These are phyloP conservation scores for Boletus vinaceobasis DNA, from an alignment of 768 basidiomycete species.

Conservation along the genomic window DNA sequence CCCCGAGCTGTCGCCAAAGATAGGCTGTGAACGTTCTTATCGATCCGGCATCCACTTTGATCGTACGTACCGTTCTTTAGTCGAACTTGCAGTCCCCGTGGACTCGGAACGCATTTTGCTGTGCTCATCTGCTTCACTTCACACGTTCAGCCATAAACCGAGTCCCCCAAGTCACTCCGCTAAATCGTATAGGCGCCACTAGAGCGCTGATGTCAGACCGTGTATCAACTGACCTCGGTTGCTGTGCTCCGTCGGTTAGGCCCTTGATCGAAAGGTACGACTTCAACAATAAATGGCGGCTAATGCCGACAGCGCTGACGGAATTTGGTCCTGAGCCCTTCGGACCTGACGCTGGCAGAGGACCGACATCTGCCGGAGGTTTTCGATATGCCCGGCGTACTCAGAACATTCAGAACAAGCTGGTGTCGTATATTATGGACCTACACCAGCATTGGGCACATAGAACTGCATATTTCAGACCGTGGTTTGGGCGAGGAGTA, in stretches of 20 bases:
- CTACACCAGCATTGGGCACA: not conserved
- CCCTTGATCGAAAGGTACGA: conserved; percentile 10
- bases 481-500: not conserved
- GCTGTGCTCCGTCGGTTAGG: conserved; percentile 16
- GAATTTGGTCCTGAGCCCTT: conserved; percentile 8
- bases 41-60: conserved; percentile 1
- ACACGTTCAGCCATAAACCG: conserved; percentile 10
- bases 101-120: conserved; percentile 12
- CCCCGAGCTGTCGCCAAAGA: not conserved
- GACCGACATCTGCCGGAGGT: too few species aligned
- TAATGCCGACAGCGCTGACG: conserved; percentile 7
- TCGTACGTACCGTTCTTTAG: conserved; percentile 1
- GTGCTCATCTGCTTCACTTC: conserved; percentile 8
- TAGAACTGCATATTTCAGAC: not conserved
- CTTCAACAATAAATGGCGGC: not conserved
- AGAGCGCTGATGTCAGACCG: not conserved
- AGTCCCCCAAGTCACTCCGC: not conserved
- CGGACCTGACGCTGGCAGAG: conserved; percentile 1
- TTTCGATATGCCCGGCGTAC: not conserved
- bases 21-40: conserved; percentile 4
- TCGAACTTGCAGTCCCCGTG: conserved; percentile 4
- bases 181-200: not conserved
- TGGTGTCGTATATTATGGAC: not conserved
- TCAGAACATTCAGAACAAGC: not conserved
- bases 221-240: conserved; percentile 5